Conservation (phyloP, 2,329 filamentous ascomycete species). For the Graphiopsis chlorocephala region DNA sequence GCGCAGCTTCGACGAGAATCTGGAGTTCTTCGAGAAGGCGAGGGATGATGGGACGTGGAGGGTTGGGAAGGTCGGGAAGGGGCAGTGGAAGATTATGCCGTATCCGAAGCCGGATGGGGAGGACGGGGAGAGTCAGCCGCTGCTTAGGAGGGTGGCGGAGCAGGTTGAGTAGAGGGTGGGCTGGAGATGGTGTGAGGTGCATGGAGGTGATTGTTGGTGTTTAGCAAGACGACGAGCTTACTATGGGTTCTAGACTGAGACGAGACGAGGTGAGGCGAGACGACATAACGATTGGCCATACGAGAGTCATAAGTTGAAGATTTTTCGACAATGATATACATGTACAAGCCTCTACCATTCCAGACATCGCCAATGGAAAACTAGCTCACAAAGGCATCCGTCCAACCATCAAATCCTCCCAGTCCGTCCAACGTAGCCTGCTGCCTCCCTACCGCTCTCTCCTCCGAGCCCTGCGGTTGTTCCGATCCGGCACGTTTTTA, state of each 20-base stretch:
- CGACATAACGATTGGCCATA: too few relatives aligned
- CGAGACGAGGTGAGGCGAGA: background rate
- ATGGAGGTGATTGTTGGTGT: background rate
- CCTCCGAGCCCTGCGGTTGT: background rate
- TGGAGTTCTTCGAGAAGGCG: slow-evolving; percentile 57
- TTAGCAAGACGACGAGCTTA: background rate
- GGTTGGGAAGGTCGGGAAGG: slow-evolving; percentile 52
- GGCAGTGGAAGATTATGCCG: slow-evolving; percentile 49
- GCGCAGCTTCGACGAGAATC: slow-evolving; percentile 59
- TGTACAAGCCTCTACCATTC: too few relatives aligned
- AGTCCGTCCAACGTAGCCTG: too few relatives aligned
- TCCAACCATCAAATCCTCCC: too few relatives aligned
- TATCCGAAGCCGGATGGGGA: slow-evolving; percentile 39
- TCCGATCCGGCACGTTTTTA: background rate
- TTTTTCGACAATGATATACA: too few relatives aligned
- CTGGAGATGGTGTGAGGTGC: background rate
- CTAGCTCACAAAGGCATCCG: too few relatives aligned
- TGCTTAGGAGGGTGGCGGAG: slow-evolving; percentile 44
- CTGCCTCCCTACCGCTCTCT: background rate
- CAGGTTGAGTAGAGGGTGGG: slow-evolving; percentile 33
- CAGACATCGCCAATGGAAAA: too few relatives aligned
- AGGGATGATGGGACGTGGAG: slow-evolving; percentile 52
- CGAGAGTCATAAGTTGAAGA: too few relatives aligned
- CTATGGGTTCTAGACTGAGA: background rate
- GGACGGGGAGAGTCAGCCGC: slow-evolving; percentile 46